Conservation (phyloP, 2,329 filamentous ascomycete species). For the Periconia sp. region DNA sequence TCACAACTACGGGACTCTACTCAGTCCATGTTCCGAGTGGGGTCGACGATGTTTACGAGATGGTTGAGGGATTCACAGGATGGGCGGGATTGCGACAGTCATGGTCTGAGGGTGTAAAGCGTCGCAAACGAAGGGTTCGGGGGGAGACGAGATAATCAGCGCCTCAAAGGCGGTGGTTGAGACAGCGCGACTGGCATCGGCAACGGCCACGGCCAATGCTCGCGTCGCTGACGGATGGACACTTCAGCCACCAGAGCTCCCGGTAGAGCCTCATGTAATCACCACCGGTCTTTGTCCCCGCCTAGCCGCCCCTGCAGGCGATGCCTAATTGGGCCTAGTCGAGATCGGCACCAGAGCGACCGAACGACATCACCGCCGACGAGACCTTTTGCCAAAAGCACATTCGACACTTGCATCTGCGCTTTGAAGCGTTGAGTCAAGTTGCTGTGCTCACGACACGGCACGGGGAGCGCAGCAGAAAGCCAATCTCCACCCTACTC, state of each 20-base stretch:
- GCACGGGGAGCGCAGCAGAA: no score
- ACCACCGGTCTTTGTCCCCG: constrained; percentile 1
- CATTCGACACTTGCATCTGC: constrained; percentile 35
- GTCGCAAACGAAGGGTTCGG: background rate
- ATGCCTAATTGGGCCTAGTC: constrained; percentile 5
- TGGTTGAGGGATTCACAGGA: no score
- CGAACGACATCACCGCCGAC: constrained; percentile 10
- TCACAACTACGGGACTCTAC: constrained; percentile 8
- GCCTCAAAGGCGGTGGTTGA: background rate
- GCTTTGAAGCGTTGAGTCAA: no score
- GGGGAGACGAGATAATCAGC: background rate
- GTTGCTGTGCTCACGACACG: no score
- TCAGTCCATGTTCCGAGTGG: constrained; percentile 16
- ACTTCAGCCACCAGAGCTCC: constrained; percentile 3
- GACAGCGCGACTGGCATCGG: constrained; percentile 5
- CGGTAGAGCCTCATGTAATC: no score
- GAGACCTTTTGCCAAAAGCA: background rate
- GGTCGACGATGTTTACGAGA: background rate
- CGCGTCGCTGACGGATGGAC: constrained; percentile 14
- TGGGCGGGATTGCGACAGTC: background rate
- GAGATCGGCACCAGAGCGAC: constrained; percentile 4
- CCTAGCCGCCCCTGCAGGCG: background rate
- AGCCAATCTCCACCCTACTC: no score
- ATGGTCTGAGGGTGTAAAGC: background rate
- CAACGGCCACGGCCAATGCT: constrained; percentile 12